Conservation (phyloP, 768 basidiomycete species). For the Dendrothele bispora region DNA sequence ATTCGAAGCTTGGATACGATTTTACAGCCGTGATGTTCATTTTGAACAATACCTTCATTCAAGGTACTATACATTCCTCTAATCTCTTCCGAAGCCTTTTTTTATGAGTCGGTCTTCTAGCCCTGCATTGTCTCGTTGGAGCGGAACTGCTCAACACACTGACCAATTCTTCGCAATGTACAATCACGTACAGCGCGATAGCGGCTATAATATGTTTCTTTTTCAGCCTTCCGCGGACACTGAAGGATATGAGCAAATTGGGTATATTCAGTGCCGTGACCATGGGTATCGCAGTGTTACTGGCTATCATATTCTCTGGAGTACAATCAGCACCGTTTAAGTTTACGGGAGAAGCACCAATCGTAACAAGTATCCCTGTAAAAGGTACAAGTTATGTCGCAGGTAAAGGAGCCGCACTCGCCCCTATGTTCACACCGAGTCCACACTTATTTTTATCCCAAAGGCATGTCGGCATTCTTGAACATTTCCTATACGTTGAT, state of each 20-base stretch:
- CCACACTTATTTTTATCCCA: background rate
- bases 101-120: too few species aligned
- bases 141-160: too few species aligned
- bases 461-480: conserved; percentile 43
- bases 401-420: too few species aligned
- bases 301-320: conserved; percentile 29
- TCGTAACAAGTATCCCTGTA: too few species aligned
- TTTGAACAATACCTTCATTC: conserved; percentile 57
- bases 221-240: conserved; percentile 30
- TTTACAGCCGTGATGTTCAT: conserved; percentile 51
- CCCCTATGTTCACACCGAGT: too few species aligned
- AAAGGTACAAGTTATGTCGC: too few species aligned
- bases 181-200: conserved; percentile 29
- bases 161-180: conserved; percentile 20
- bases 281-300: conserved; percentile 33
- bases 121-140: too few species aligned
- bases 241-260: conserved; percentile 27
- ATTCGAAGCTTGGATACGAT: conserved; percentile 48
- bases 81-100: background rate
- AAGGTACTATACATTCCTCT: conserved; percentile 35
- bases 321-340: too few species aligned
- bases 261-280: conserved; percentile 29
- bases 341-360: too few species aligned
- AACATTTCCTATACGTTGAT: conserved; percentile 46
- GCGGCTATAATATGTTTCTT: conserved; percentile 27